Conservation (phyloP, 2,329 filamentous ascomycete genomes). For the Mycosphaerella sp. region DNA sequence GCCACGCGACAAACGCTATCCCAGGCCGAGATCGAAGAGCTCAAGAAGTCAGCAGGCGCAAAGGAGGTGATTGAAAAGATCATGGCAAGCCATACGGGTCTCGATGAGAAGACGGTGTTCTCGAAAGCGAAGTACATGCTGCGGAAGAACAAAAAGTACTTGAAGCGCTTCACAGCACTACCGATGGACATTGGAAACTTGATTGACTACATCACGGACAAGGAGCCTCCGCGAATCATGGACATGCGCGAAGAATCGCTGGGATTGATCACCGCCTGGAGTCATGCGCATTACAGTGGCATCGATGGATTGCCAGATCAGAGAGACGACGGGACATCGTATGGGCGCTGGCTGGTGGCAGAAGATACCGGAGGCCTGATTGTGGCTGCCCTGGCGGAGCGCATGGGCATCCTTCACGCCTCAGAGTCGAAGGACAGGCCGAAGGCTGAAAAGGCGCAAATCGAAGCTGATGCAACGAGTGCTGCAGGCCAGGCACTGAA, state of each 20-base stretch:
- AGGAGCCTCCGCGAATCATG: constrained; percentile 72
- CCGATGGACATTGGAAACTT: constrained; percentile 75
- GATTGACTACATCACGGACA: constrained; percentile 70
- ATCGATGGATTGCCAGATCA: constrained; percentile 22
- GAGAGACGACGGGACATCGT: constrained; percentile 30
- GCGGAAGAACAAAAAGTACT: constrained; percentile 88
- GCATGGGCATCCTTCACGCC: constrained; percentile 67
- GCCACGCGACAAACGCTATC: constrained; percentile 66
- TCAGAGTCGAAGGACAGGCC: constrained; percentile 29
- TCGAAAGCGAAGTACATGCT: constrained; percentile 94
- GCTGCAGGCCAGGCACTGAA: constrained; percentile 3
- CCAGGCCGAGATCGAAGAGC: constrained; percentile 62
- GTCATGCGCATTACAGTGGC: constrained; percentile 75
- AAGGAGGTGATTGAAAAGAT: constrained; percentile 91
- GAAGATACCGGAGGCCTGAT: constrained; percentile 82
- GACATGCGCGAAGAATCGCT: constrained; percentile 81
- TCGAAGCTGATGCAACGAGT: background rate
- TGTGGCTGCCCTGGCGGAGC: constrained; percentile 76
- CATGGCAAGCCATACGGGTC: constrained; percentile 76
- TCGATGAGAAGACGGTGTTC: constrained; percentile 92
- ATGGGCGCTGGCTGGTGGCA: constrained; percentile 69
- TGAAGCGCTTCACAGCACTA: constrained; percentile 76
- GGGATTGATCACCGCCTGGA: constrained; percentile 78
- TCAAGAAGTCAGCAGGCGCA: constrained; percentile 66
- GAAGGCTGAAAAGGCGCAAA: background rate